Conservation (phyloP, 2,329 filamentous ascomycete genomes). For the Penicillium sclerotiorum region DNA sequence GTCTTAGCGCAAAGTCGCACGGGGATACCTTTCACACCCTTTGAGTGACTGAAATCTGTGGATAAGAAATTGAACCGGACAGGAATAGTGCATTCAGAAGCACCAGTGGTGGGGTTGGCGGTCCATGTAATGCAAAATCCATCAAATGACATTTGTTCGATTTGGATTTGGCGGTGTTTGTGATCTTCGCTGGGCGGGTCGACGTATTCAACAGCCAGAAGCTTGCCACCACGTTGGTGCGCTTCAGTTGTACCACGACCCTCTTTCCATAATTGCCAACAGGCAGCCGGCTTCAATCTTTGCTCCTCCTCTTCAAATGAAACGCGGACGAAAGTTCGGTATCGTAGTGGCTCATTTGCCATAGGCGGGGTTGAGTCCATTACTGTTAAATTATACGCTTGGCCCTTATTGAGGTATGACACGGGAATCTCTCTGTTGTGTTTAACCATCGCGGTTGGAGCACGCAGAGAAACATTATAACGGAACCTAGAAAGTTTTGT, state of each 20-base stretch:
- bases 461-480: slow-evolving; percentile 86
- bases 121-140: slow-evolving; percentile 92
- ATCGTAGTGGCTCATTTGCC: slow-evolving; percentile 66
- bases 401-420: slow-evolving; percentile 98
- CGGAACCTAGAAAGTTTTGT: slow-evolving; percentile 65
- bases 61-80: slow-evolving; percentile 98
- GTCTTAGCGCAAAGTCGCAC: slow-evolving; percentile 93
- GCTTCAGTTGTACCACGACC: slow-evolving; percentile 94
- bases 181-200: slow-evolving; percentile 61
- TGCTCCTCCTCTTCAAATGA: slow-evolving; percentile 98
- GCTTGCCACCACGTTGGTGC: slow-evolving; percentile 86
- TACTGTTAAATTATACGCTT: slow-evolving; percentile 86
- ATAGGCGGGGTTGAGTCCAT: slow-evolving; percentile 71
- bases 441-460: slow-evolving; percentile 91
- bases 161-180: slow-evolving; percentile 64
- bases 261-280: slow-evolving; percentile 95
- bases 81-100: slow-evolving; percentile 78
- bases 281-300: slow-evolving; percentile 75
- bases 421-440: slow-evolving; percentile 87
- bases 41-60: slow-evolving; percentile 97
- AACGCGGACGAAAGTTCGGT: slow-evolving; percentile 89
- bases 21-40: slow-evolving; percentile 96
- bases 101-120: slow-evolving; percentile 64
- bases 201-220: slow-evolving; percentile 94
- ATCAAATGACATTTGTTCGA: slow-evolving; percentile 82